Base-by-base conservation (phyloP, 371 early-diverging fungal species). In the Zopfochytrium polystomum region DNA sequence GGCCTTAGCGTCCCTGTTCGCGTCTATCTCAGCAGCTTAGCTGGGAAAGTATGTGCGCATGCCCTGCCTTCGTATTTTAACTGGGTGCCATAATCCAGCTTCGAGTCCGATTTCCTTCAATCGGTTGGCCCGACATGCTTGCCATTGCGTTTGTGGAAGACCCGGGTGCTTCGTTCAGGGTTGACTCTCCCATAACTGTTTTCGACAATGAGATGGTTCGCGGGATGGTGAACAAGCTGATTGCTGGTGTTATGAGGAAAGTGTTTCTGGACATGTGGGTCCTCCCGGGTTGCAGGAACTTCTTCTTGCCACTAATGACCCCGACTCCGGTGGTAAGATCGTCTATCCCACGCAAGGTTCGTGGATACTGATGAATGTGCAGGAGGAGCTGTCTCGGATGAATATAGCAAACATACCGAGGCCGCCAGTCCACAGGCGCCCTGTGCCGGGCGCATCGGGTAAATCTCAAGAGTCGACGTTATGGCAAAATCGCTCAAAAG, bases 241-340 rank as follows among this genome's bases (percentile, higher is more conserved):
- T 80, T 0, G 63, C 70, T 6, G 64, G 63, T 5, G 63, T 80
- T 23, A 55, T 78, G 15, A 50, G 78, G 1, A 75, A 72, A 49
- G 63, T 72, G n/a, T 80, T 80, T 53, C 22, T 80, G 56, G 80
- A 80, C 43, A 56, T 70, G 59, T 80, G 80, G 80, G 78, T 78
- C 26, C 53, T 78, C 31, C 80, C 80, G 7, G 51, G 66, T 7
- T 80, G 78, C 77, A 46, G 76, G 47, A 73, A 69, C 30, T 66
- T 75, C 31, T 80, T 76, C 61, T 47, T 78, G 63, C 80, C 80
- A 3, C 56, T 74, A n/a, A 75, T 80, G 76, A 69, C 64, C 31
- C 80, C 80, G 6, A 58, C 70, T 5, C 46, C 63, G 4, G 71
- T 59, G 56, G 74, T 66, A 44, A 15, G 58, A 7, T 13, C n/a